A percentile compares a stretch with the other conserved stretches of the same genome.
Conservation (phyloP, 1,139 yeast species). For the Nakaseomyces kungkrabaensis region DNA sequence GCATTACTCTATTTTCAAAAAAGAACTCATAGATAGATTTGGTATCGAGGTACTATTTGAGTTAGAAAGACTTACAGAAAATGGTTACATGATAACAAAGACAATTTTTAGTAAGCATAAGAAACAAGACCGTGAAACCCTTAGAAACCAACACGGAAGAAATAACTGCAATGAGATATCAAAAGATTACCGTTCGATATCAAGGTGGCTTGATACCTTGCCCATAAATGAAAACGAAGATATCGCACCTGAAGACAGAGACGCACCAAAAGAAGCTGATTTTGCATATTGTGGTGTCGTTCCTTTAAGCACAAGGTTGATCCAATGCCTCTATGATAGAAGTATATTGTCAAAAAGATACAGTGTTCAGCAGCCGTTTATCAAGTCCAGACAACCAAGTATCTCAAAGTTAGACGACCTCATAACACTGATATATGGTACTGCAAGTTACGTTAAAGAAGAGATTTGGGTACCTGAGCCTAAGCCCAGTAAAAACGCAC, state of each 20-base stretch:
- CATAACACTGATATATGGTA: conserved; percentile 20
- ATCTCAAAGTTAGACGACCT: conserved; percentile 17
- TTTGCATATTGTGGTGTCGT: conserved; percentile 30
- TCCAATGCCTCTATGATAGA: conserved; percentile 25
- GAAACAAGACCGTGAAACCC: conserved; percentile 3
- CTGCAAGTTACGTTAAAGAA: conserved; percentile 8
- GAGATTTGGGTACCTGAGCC: conserved; percentile 20
- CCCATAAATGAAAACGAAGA: conserved; percentile 16
- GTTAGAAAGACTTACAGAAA: conserved; percentile 17
- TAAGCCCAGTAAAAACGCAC: background rate
- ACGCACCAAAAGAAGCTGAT: conserved; percentile 19
- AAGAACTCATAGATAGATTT: conserved; percentile 23
- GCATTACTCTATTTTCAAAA: conserved; percentile 20
- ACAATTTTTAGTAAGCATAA: conserved; percentile 5
- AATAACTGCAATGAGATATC: background rate
- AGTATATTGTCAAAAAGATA: conserved; percentile 18
- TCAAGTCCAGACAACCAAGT: conserved; percentile 22
- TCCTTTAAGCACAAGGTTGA: conserved; percentile 24
- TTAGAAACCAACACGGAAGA: background rate
- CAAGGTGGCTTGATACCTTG: conserved; percentile 20
- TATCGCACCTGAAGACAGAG: conserved; percentile 6
- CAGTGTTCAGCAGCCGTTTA: conserved; percentile 26
- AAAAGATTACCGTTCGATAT: conserved; percentile 18
- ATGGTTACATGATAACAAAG: conserved; percentile 17
- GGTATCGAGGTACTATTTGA: conserved; percentile 22